These are phyloP conservation scores for Psidium guajava DNA, from an alignment of 345 rosid genomes.

Conservation along the genomic window DNA sequence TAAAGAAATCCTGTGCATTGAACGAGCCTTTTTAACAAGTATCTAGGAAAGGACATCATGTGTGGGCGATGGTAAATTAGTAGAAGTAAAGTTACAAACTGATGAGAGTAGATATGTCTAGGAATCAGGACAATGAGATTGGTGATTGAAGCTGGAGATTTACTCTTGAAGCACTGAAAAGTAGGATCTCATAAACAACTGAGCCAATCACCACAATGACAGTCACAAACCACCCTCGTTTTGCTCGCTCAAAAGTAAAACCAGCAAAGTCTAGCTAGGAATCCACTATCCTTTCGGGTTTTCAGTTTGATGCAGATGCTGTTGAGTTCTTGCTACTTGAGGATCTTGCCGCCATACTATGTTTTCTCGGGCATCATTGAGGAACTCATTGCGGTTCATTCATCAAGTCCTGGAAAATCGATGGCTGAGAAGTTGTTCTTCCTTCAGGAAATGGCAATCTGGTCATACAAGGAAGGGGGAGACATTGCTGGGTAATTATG, in stretches of 20 bases:
- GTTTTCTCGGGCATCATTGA: slow-evolving; percentile 16
- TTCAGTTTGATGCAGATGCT: background rate
- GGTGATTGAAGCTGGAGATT: background rate
- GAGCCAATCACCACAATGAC: background rate
- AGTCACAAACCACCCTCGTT: background rate
- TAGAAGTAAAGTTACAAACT: background rate
- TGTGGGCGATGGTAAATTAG: background rate
- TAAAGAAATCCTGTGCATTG: background rate
- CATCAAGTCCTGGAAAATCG: background rate
- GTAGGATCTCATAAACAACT: background rate
- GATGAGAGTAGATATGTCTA: background rate
- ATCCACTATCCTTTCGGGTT: background rate
- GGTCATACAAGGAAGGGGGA: background rate
- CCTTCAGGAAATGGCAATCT: background rate
- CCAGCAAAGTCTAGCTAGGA: background rate
- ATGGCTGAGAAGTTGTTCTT: background rate
- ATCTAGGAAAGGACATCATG: background rate
- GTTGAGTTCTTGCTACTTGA: background rate
- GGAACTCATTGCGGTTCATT: slow-evolving; percentile 11
- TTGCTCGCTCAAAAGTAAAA: background rate
- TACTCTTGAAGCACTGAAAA: background rate
- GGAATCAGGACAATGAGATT: background rate
- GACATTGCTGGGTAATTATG: background rate
- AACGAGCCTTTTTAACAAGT: background rate
- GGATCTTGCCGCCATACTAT: slow-evolving; percentile 3